These are phyloP conservation scores for Aureobasidium zeae DNA, from an alignment of 2,329 filamentous ascomycete species.

Conservation along the genomic window DNA sequence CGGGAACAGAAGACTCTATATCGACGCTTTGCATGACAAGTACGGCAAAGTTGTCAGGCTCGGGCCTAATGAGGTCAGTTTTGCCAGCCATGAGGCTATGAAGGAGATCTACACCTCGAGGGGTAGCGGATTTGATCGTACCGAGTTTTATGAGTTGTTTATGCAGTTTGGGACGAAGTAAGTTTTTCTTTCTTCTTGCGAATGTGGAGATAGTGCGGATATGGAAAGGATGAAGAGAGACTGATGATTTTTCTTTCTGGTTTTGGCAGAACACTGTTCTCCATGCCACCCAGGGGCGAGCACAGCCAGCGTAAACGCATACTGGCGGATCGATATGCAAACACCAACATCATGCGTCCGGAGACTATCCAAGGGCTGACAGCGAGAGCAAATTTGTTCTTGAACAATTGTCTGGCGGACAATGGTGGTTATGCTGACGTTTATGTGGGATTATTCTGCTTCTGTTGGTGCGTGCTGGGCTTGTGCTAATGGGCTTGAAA, in stretches of 20 bases:
- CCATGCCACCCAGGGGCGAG: constrained; percentile 12
- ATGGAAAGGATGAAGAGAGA: background rate
- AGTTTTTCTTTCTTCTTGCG: background rate
- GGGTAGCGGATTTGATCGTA: constrained; percentile 23
- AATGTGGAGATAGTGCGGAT: background rate
- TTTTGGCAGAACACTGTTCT: constrained; percentile 17
- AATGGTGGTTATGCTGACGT: constrained; percentile 14
- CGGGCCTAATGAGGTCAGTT: constrained; percentile 24
- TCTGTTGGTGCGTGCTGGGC: background rate
- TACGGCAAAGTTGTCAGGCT: constrained; percentile 27
- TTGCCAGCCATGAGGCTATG: constrained; percentile 23
- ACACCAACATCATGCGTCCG: constrained; percentile 16
- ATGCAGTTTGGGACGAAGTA: constrained; percentile 15
- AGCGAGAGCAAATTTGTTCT: constrained; percentile 4
- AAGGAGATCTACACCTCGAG: constrained; percentile 26
- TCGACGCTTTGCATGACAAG: constrained; percentile 29
- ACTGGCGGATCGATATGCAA: constrained; percentile 17
- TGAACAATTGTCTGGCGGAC: constrained; percentile 14
- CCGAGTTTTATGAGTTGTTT: constrained; percentile 19
- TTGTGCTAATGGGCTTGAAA: background rate
- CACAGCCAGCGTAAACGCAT: constrained; percentile 16
- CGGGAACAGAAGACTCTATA: constrained; percentile 32
- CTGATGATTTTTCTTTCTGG: too few species aligned
- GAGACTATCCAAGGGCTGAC: constrained; percentile 14
- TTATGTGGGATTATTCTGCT: too few species aligned